Base-by-base conservation (phyloP, 371 early-diverging fungal species). In the Choanephora cucurbitarum region DNA sequence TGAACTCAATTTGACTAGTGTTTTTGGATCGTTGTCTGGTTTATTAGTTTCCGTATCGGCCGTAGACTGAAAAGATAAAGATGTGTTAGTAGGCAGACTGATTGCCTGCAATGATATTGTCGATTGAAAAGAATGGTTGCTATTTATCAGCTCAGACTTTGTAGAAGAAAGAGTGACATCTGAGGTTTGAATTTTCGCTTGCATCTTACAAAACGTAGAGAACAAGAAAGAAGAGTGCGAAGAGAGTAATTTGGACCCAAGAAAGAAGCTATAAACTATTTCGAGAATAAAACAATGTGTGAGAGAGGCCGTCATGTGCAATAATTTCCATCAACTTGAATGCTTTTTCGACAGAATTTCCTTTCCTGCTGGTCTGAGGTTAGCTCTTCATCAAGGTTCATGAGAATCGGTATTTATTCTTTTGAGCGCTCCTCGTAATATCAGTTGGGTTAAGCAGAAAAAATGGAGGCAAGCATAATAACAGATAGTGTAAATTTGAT, bases 291-390 rank as follows among this genome's bases (percentile, higher is more conserved):
- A 37, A 19, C 5, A 44, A 31, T 17, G 43, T 43, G 31, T 21
- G 9, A 48, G 53, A 53, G 54, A 55, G 47, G 28, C 60, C 55
- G 60, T 60, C 60, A 60, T 54, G 60, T 60, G 55, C 49, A 39
- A 37, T 34, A 46, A 24, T 32, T 49, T 24, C 22, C 18, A 42
- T 44, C 22, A 17, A 43, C 18, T 40, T 28, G 44, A 45, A 40
- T 21, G 24, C 48, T 14, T 21, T 24, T 24, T 23, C 34, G 47
- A 52, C 47, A 37, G 33, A 18, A 32, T 40, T 28, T 10, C 49
- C 41, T 40, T 28, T 10, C 49, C 41, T 52, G 52, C 62, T 62
- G 62, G 62, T 62, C 62, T 62, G 62, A 62, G 62, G 62, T 62
- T 62, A 62, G 62, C 62, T n/a, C n/a, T n/a, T n/a, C n/a, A n/a